Percentiles rank a stretch among this genome's conserved stretches.
These are phyloP conservation scores for Euphorbia schlechtendalii DNA, from an alignment of 441 rosid genomes.

Conservation along the genomic window DNA sequence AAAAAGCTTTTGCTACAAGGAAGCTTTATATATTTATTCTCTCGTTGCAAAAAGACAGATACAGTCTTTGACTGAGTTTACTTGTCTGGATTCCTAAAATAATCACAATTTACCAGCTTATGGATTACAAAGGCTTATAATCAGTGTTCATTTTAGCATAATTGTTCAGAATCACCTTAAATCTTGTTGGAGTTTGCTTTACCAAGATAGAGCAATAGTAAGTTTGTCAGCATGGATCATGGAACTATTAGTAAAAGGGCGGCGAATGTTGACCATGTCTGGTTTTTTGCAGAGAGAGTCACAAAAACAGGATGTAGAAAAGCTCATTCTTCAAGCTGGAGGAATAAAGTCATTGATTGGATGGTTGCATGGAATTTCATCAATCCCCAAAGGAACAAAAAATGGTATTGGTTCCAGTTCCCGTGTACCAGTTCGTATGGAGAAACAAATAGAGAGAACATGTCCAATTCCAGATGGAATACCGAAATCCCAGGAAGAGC, in stretches of 20 bases:
- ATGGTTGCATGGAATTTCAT: slow-evolving; percentile 48
- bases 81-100: neutral
- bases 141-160: neutral
- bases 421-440: slow-evolving; percentile 17
- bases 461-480: slow-evolving; percentile 64
- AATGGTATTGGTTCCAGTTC: too few relatives aligned
- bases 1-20: too few relatives aligned
- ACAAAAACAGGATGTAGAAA: slow-evolving; percentile 56
- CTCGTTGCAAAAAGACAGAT: neutral
- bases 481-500: slow-evolving; percentile 57
- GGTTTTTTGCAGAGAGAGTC: slow-evolving; percentile 41
- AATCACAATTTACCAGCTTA: neutral
- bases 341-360: slow-evolving; percentile 57
- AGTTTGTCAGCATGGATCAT: neutral
- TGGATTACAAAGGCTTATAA: neutral
- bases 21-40: neutral
- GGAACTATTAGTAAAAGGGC: neutral
- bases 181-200: too few relatives aligned
- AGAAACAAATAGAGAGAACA: too few relatives aligned
- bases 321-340: slow-evolving; percentile 45
- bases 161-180: neutral
- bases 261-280: neutral
- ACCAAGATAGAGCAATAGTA: neutral
- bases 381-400: slow-evolving; percentile 34
- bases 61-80: neutral